phyloP scores from a whole-genome alignment of 1,284 basidiomycete genomes.

The Cystobasidium sp. region DNA sequence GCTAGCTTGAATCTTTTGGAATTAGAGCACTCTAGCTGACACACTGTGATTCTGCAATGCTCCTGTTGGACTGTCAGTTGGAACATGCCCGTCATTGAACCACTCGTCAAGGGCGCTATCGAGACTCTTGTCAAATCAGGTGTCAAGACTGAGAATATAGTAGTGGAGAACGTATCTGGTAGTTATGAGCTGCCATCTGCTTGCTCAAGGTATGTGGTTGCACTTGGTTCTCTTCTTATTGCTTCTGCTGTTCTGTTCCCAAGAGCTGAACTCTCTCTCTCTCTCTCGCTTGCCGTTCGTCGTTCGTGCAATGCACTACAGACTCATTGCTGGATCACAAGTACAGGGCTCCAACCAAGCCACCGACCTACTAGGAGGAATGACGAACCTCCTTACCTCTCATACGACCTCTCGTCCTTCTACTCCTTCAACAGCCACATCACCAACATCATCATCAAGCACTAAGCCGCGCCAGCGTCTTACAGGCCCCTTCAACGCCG shows the following conservation, averaged over 20 bases:
- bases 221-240: slow-evolving; percentile 6
- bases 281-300: too few species aligned
- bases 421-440: slow-evolving; percentile 57
- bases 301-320: slow-evolving; percentile 54
- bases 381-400: slow-evolving; percentile 50
- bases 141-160: slow-evolving; percentile 86
- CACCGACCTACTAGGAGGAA: slow-evolving; percentile 77
- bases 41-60: not conserved
- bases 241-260: not conserved
- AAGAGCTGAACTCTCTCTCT: too few species aligned
- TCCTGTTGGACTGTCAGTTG: slow-evolving; percentile 45
- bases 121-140: slow-evolving; percentile 61
- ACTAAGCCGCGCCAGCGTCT: slow-evolving; percentile 55
- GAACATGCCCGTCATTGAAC: slow-evolving; percentile 52
- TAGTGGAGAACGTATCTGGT: slow-evolving; percentile 89
- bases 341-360: slow-evolving; percentile 73
- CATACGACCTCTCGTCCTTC: slow-evolving; percentile 57
- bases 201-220: slow-evolving; percentile 5
- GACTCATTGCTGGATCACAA: slow-evolving; percentile 81
- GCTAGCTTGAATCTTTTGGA: not conserved
- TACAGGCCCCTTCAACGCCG: slow-evolving; percentile 81
- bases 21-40: not conserved
- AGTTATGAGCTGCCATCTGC: slow-evolving; percentile 92
- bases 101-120: slow-evolving; percentile 50
- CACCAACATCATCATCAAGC: slow-evolving; percentile 58